These are phyloP conservation scores for Hapsidospora chrysogenum DNA, from an alignment of 495 filamentous ascomycete species.

Conservation along the genomic window DNA sequence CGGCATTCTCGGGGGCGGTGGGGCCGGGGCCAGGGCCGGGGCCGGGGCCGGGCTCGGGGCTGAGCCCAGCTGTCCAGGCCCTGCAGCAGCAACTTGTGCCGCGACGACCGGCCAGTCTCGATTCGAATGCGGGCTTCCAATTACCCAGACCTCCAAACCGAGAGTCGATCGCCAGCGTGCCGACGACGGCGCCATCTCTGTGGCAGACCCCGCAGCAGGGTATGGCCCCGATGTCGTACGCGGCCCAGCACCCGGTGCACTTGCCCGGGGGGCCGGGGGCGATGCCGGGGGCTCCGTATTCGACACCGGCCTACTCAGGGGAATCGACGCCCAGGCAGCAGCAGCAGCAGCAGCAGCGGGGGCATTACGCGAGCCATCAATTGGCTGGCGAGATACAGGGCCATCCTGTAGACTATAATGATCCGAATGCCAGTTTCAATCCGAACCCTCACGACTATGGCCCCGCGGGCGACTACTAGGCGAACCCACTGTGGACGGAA, in stretches of 20 bases:
- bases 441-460: neutral
- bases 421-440: neutral
- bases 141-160: neutral
- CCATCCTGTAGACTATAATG: neutral
- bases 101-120: neutral
- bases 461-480: too few species aligned
- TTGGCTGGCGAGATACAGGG: neutral
- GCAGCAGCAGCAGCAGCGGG: neutral
- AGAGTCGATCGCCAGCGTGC: neutral
- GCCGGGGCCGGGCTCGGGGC: neutral
- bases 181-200: neutral
- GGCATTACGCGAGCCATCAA: neutral
- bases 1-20: too few species aligned
- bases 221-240: neutral
- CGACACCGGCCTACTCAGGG: too few species aligned
- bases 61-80: constrained; percentile 1
- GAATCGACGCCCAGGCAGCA: neutral
- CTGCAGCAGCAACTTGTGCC: constrained; percentile 4
- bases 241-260: too few species aligned
- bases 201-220: neutral
- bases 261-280: too few species aligned
- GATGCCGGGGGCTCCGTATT: too few species aligned
- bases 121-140: neutral
- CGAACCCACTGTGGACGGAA: too few species aligned
- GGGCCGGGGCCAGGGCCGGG: neutral